Evolutionary conservation across 139 green algal species (phyloP).

Genomic region (Auxenochlorella protothecoides): DNA sequence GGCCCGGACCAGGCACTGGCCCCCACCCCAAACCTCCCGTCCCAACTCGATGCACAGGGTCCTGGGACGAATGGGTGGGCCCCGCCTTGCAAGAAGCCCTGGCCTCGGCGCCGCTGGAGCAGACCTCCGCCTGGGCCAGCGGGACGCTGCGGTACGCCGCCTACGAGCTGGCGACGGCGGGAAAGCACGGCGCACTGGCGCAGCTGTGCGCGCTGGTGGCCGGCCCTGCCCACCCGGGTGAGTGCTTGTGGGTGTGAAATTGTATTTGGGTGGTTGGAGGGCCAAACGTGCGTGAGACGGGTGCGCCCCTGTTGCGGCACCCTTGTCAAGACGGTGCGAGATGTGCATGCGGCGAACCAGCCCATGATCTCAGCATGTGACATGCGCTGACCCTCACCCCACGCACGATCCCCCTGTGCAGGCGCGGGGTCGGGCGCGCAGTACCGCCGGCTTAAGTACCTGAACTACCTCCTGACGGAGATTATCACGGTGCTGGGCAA

Average conservation of each 20-base stretch:
- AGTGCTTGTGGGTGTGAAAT: neutral
- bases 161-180: constrained; percentile 9
- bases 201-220: constrained; percentile 14
- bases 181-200: neutral
- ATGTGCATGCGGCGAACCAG: neutral
- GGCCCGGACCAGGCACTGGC: neutral
- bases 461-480: too few relatives aligned
- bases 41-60: neutral
- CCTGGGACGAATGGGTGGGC: constrained; percentile 28
- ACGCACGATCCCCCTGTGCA: too few relatives aligned
- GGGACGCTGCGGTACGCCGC: constrained; percentile 6
- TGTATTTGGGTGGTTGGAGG: neutral
- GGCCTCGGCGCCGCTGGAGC: constrained; percentile 37
- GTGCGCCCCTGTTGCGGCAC: too few relatives aligned
- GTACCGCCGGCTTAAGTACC: too few relatives aligned
- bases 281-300: neutral
- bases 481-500: too few relatives aligned
- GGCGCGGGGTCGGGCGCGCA: too few relatives aligned
- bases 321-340: neutral
- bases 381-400: too few relatives aligned
- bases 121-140: constrained; percentile 35
- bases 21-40: neutral
- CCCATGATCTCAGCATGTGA: too few relatives aligned
- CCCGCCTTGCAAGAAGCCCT: constrained; percentile 26
- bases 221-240: neutral